These are phyloP conservation scores for Steccherinum ochraceum DNA, from an alignment of 768 basidiomycete species.

Conservation along the genomic window DNA sequence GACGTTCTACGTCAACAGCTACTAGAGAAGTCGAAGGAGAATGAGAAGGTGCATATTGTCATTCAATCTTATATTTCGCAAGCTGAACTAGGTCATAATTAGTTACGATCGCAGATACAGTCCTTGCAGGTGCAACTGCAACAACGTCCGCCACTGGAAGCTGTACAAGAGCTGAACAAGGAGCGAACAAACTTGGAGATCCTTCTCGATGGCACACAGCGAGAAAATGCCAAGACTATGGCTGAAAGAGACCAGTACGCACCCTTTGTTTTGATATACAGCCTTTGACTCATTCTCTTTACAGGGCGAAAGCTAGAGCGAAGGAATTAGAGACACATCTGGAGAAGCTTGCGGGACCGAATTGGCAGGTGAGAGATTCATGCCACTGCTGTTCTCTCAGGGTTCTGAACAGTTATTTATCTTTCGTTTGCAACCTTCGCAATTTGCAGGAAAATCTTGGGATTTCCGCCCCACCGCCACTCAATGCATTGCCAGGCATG, in stretches of 20 bases:
- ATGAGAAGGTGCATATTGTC: constrained; percentile 46
- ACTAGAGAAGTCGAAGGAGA: constrained; percentile 62
- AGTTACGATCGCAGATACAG: neutral
- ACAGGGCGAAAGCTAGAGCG: constrained; percentile 60
- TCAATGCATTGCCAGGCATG: constrained; percentile 14
- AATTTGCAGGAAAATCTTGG: neutral
- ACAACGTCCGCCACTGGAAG: constrained; percentile 39
- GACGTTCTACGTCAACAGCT: constrained; percentile 58
- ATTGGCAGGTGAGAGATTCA: constrained; percentile 62
- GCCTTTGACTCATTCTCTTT: neutral
- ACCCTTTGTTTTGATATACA: neutral
- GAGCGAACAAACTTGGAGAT: constrained; percentile 75
- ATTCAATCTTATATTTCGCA: too few relatives aligned
- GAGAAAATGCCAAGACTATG: constrained; percentile 86
- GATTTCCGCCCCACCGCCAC: constrained; percentile 8
- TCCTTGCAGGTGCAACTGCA: neutral
- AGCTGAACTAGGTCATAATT: too few relatives aligned
- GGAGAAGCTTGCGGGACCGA: constrained; percentile 63
- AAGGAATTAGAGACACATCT: constrained; percentile 73
- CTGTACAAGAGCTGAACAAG: constrained; percentile 57
- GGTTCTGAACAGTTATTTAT: neutral
- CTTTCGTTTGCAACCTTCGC: too few relatives aligned
- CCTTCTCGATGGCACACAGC: constrained; percentile 70
- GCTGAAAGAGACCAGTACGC: constrained; percentile 63
- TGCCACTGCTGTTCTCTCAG: neutral